Base-by-base conservation (phyloP, 139 green algal genomes). In the Eudorina sp. region DNA sequence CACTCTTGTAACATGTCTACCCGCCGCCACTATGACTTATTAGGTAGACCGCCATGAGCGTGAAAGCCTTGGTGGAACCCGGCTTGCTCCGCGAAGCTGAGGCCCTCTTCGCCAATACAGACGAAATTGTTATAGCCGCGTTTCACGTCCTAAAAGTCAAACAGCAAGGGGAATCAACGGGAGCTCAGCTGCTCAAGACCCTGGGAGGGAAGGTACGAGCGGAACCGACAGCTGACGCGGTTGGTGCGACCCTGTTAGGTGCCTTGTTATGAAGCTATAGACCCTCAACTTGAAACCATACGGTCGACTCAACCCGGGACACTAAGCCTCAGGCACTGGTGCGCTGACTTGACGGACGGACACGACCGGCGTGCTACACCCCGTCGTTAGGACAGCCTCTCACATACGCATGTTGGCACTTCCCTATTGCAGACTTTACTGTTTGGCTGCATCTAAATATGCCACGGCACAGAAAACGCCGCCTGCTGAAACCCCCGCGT, bases 51-150 rank as follows among this genome's bases (percentile, higher is more conserved):
- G 53, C 53, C 53, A 84, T 84, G 76, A 84, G 76, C 75, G 75
- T 34, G 13, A 85, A 74, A 70, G 60, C 34, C 3, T 68, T 78
- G 53, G 34, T 58, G 1, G 29, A 84, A 78, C 38, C 69, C n/a
- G 62, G 48, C 7, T 23, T 70, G 19, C n/a, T 76, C 11, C 53
- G 53, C 46, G 53, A 88, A 14, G 66, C 89, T 25, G 84, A 93
- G 68, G 79, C 72, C 0, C 66, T 92, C n/a, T 92, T 93, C 23
- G 51, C 64, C 16, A 69, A 92, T 66, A 90, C 40, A 3, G 85
- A 93, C 36, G 79, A 88, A 29, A 90, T 93, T n/a, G 53, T 92
- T 3, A 66, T 93, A 40, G 91, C 88, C 8, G 91, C 88, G 0
- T 91, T 93, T n/a, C 83, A 93, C 60, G 90, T 86, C 7, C 48